Conservation (phyloP, 1,139 yeast species). For the Hyphopichia buzzinii region DNA sequence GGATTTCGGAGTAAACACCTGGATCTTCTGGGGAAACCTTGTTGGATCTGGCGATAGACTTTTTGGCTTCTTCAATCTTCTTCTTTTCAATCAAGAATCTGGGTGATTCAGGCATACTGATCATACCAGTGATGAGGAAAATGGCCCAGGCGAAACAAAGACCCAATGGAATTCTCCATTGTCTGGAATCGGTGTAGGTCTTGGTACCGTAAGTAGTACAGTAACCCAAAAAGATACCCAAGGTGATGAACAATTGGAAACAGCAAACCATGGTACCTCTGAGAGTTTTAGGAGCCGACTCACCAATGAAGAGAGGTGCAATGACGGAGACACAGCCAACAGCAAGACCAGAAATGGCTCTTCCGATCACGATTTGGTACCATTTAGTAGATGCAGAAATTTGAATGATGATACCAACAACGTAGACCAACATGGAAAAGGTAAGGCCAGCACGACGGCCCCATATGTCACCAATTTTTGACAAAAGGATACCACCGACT, state of each 20-base stretch:
- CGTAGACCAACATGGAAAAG: slow-evolving; percentile 45
- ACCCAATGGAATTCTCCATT: slow-evolving; percentile 67
- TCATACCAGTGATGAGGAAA: slow-evolving; percentile 52
- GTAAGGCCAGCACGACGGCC: slow-evolving; percentile 56
- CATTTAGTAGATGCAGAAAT: slow-evolving; percentile 37
- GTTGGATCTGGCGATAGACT: slow-evolving; percentile 60
- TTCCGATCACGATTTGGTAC: slow-evolving; percentile 56
- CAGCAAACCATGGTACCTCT: slow-evolving; percentile 73
- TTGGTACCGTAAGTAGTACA: slow-evolving; percentile 65
- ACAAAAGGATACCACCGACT: slow-evolving; percentile 62
- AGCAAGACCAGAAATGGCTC: slow-evolving; percentile 68
- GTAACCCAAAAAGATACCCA: slow-evolving; percentile 68
- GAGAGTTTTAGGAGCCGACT: slow-evolving; percentile 63
- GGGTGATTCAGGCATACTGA: slow-evolving; percentile 68
- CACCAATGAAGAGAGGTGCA: slow-evolving; percentile 68
- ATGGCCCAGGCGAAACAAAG: slow-evolving; percentile 57
- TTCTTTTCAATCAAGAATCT: slow-evolving; percentile 41
- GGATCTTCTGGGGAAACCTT: slow-evolving; percentile 57
- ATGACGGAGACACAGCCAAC: slow-evolving; percentile 68
- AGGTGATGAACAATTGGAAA: slow-evolving; percentile 67
- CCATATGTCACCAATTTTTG: slow-evolving; percentile 48
- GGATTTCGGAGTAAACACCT: slow-evolving; percentile 55
- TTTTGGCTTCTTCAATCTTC: slow-evolving; percentile 42
- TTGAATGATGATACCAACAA: slow-evolving; percentile 49
- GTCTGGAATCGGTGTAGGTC: slow-evolving; percentile 48